Base-by-base conservation (phyloP, 1,284 basidiomycete species). In the Sanghuangporus baumii region DNA sequence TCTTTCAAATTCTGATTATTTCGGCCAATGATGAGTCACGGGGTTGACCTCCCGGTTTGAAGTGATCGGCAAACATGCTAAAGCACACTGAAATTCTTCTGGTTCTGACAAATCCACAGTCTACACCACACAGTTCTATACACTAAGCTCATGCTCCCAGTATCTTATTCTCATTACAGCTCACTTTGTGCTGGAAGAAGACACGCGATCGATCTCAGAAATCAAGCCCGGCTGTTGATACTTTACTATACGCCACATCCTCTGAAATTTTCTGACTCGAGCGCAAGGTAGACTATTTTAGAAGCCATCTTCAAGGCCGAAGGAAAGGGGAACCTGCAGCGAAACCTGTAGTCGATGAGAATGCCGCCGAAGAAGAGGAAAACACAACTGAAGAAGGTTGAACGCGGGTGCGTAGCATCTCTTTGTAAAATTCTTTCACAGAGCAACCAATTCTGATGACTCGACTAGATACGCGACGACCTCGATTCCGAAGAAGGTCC, bases 321-420 rank as follows among this genome's bases (percentile, higher is more conserved):
- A 51, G 2, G 26, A 31, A 12, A n/a, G 43, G 16, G 14, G 7
- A 2, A 63, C 26, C 48, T 58, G 16, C 31, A 46, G 7, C 9
- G 40, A 46, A 26, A 34, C 12, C 41, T 38, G 16, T n/a, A n/a
- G 62, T 36, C 41, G 36, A 57, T 65, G 54, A 64, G 67, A 91
- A 93, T 90, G 82, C 87, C 57, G 23, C 56, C 60, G 12, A 95
- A 95, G 81, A 95, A 93, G 79, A 93, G 88, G 81, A 94, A 92
- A 76, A 83, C 86, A 1, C 87, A 91, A 68, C 72, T 92, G 69
- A 94, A 93, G 75, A 87, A 89, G 63, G 78, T 89, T 64, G 82
- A 72, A 46, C 81, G 87, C 62, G 92, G 91, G 64, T 65, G 46
- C 9, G 63, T 48, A 9, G n/a, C 37, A 7, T 31, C 2, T 40